Conservation (phyloP, 1,284 basidiomycete species). For the Fistulinella staudtii region DNA sequence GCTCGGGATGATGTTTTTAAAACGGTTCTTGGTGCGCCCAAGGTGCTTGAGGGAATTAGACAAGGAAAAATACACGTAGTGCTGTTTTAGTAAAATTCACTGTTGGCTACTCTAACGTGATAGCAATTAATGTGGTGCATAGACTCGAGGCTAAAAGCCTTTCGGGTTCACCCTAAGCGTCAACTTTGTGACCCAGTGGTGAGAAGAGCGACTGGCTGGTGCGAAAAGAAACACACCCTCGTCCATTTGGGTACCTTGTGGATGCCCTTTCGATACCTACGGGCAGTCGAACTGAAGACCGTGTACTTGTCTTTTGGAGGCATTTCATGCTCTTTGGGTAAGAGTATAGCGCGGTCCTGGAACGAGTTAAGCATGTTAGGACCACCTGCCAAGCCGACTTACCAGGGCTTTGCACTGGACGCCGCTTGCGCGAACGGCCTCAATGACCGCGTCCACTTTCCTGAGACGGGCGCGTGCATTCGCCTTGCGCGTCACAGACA, state of each 20-base stretch:
- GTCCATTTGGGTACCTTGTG: constrained; percentile 98
- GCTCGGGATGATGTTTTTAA: constrained; percentile 78
- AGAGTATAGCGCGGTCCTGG: constrained; percentile 65
- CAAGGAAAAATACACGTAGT: constrained; percentile 73
- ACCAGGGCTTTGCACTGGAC: constrained; percentile 75
- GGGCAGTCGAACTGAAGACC: constrained; percentile 69
- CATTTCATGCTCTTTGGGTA: constrained; percentile 91
- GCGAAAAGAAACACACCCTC: constrained; percentile 52
- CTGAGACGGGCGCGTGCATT: constrained; percentile 87
- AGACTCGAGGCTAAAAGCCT: constrained; percentile 78
- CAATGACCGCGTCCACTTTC: constrained; percentile 91
- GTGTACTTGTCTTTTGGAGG: constrained; percentile 92
- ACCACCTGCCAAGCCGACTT: constrained; percentile 25
- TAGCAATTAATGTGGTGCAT: constrained; percentile 28
- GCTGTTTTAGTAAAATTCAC: constrained; percentile 50
- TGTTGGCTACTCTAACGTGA: too few relatives aligned
- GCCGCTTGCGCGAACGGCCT: constrained; percentile 79
- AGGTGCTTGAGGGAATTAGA: constrained; percentile 58
- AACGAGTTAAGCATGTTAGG: neutral
- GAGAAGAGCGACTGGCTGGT: constrained; percentile 5
- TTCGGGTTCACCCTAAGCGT: constrained; percentile 83
- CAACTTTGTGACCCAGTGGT: constrained; percentile 44
- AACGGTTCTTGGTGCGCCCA: constrained; percentile 59
- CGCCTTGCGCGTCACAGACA: constrained; percentile 88
- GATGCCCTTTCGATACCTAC: constrained; percentile 87